Conservation (phyloP, 2,329 filamentous ascomycete genomes). For the Colletotrichum endophyticum region DNA sequence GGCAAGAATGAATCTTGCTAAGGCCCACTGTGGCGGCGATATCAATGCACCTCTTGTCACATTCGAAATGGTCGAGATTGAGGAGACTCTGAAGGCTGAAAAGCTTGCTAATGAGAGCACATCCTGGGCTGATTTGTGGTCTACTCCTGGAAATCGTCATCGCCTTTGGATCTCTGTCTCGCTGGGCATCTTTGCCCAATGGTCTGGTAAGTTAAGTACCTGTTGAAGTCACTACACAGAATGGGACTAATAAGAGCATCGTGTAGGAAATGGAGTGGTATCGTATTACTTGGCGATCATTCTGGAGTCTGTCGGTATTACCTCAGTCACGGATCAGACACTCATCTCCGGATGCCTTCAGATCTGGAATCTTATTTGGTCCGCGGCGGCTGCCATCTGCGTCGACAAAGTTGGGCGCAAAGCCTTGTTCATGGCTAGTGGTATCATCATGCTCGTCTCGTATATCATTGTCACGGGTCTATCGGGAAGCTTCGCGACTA, state of each 20-base stretch:
- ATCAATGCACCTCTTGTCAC: constrained; percentile 11
- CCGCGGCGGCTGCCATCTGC: not conserved
- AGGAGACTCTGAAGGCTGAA: constrained; percentile 22
- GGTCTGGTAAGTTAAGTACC: constrained; percentile 6
- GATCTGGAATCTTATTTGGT: constrained; percentile 12
- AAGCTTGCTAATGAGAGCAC: not conserved
- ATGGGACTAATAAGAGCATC: not conserved
- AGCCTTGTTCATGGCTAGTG: not conserved
- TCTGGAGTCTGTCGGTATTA: constrained; percentile 33
- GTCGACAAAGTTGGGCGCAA: constrained; percentile 2
- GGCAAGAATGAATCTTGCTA: constrained; percentile 27
- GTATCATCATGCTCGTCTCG: not conserved
- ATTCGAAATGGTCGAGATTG: constrained; percentile 28
- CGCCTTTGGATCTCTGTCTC: constrained; percentile 31
- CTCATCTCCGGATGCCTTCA: constrained; percentile 31
- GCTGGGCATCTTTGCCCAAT: constrained; percentile 32
- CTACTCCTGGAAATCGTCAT: constrained; percentile 31
- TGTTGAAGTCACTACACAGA: accelerated
- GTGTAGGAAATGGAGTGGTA: constrained; percentile 33
- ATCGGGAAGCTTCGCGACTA: constrained; percentile 18
- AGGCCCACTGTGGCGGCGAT: constrained; percentile 30
- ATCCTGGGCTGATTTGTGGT: constrained; percentile 15
- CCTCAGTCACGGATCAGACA: constrained; percentile 37
- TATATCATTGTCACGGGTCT: constrained; percentile 7
- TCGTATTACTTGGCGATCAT: constrained; percentile 42